These are phyloP conservation scores for Alternaria ventricosa DNA, from an alignment of 2,329 filamentous ascomycete species.

Conservation along the genomic window DNA sequence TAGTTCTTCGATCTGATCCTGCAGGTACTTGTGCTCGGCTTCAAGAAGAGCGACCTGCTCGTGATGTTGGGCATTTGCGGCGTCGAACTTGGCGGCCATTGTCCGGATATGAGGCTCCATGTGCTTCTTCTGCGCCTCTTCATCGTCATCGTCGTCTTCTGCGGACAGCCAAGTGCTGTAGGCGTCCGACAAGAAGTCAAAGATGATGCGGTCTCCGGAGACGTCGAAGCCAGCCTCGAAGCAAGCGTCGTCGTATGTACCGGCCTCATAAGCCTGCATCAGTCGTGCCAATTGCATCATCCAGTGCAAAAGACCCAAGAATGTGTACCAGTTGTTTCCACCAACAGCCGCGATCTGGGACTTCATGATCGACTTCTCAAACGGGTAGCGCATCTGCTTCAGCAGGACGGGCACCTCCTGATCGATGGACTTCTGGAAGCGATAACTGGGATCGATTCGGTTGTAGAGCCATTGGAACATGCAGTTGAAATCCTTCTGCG, in stretches of 20 bases:
- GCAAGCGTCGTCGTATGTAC: conserved; percentile 89
- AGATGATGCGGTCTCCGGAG: conserved; percentile 88
- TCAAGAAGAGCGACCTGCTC: conserved; percentile 86
- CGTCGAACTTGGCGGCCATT: conserved; percentile 89
- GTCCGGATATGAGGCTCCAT: conserved; percentile 82
- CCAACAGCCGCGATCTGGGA: conserved; percentile 94
- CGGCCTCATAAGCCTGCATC: conserved; percentile 80
- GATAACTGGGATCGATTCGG: conserved; percentile 91
- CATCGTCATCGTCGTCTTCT: conserved; percentile 75
- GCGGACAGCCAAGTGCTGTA: conserved; percentile 95
- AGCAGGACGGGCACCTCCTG: conserved; percentile 91
- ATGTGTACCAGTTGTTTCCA: conserved; percentile 95
- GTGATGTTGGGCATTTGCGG: conserved; percentile 81
- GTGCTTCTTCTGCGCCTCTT: conserved; percentile 71
- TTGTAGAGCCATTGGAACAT: conserved; percentile 99
- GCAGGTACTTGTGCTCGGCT: conserved; percentile 79
- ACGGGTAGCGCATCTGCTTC: conserved; percentile 93
- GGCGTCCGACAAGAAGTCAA: conserved; percentile 85
- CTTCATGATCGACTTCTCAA: conserved; percentile 94
- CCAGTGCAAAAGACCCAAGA: conserved; percentile 94
- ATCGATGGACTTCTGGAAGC: conserved; percentile 93
- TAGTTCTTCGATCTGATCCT: conserved; percentile 86
- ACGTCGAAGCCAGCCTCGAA: conserved; percentile 88
- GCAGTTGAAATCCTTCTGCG: conserved; percentile 96
- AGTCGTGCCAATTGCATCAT: conserved; percentile 98